Base-by-base conservation (phyloP, 331 rosid species). In the Malus hybrid region DNA sequence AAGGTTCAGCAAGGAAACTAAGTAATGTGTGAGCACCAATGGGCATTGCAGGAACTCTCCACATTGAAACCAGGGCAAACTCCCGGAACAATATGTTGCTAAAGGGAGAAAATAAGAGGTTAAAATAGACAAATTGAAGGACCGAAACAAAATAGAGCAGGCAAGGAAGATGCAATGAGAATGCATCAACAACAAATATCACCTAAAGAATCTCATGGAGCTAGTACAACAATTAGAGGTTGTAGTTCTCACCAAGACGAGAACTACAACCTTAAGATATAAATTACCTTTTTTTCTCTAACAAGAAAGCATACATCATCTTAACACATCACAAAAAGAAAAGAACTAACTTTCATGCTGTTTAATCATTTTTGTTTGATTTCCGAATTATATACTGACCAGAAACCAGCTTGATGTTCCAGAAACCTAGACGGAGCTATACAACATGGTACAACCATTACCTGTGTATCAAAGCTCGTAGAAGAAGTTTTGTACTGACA, bases 11-110 rank as follows among this genome's bases (percentile, higher is more conserved):
- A 48, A 94, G 97, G 82, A 91, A 88, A 83, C 97, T 83, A 71
- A 94, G 99, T 67, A 88, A 76, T 61, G 84, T 88, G 82, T 94
- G 99, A 67, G 99, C 96, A 73, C 97, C 99, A 72, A 87, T 84
- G 18, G 99, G 97, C 93, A 94, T 88, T 71, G 90, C 91, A 0
- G 97, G 97, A 27, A 94, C 94, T 85, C 99, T 92, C 99, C 97
- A 94, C 96, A 90, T 88, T 31, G 97, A 92, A 74, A 92, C 93
- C 87, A 94, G 85, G 65, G 99, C 87, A 87, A 94, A 94, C 86
- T 94, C 99, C 88, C 99, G 84, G 81, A 92, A 94, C 80, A 94
- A 84, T 79, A 90, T 86, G 65, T 94, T 94, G 92, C 99, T 94
- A 79, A 20, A 79, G 10, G 54, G 29, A 67, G 32, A 59, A 56